A percentile compares a stretch with the other conserved stretches of the same genome.
phyloP scores from a whole-genome alignment of 75 land plant genomes.

The Pinus albicaulis region DNA sequence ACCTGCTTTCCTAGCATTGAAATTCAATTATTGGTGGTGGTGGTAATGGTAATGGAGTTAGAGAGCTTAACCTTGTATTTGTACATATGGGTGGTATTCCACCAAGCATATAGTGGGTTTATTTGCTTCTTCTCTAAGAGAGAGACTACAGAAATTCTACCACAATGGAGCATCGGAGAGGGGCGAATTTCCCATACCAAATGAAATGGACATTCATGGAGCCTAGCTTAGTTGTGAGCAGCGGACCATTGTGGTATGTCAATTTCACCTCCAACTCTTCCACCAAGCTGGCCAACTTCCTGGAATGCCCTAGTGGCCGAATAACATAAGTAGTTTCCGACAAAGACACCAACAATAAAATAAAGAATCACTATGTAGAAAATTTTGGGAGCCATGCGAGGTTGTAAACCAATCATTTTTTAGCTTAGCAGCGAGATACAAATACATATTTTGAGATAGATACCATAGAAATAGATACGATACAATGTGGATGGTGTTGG shows the following conservation, averaged over 20 bases:
- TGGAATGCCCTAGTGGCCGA: background rate
- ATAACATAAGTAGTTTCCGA: background rate
- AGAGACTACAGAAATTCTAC: slow-evolving; percentile 48
- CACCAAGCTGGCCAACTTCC: slow-evolving; percentile 24
- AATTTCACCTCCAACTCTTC: slow-evolving; percentile 38
- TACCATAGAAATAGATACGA: too few relatives aligned
- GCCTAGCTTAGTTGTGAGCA: slow-evolving; percentile 48
- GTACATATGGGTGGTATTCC: slow-evolving; percentile 9
- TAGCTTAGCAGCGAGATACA: too few relatives aligned
- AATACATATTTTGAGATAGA: too few relatives aligned
- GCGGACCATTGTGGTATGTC: slow-evolving; percentile 64
- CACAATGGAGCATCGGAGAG: slow-evolving; percentile 52
- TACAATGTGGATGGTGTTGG: too few relatives aligned
- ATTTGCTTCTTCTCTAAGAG: slow-evolving; percentile 21
- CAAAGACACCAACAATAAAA: too few relatives aligned
- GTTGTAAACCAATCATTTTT: too few relatives aligned
- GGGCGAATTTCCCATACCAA: slow-evolving; percentile 79
- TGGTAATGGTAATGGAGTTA: background rate
- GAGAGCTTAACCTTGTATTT: background rate
- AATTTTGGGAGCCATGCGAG: too few relatives aligned
- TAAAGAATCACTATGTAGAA: too few relatives aligned
- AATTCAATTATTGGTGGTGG: background rate
- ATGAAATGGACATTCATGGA: slow-evolving; percentile 37
- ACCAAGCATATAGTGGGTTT: background rate
- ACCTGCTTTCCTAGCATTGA: background rate